These are phyloP conservation scores for Erigeron philadelphicus DNA, from an alignment of 140 eudicot genomes.

Conservation along the genomic window DNA sequence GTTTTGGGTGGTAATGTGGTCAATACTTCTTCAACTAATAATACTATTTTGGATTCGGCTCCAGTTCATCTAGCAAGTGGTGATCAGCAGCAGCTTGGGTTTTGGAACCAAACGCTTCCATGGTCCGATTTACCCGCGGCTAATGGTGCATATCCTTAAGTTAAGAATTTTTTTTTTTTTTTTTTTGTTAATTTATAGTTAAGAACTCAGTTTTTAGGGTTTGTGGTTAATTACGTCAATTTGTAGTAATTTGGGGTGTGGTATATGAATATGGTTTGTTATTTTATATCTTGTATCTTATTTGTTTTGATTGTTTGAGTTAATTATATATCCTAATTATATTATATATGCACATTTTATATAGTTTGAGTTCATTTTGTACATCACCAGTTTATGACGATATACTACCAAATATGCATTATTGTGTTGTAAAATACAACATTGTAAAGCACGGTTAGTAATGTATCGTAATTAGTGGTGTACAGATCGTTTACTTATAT, in stretches of 20 bases:
- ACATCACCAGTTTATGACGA: no score
- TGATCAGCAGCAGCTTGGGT: slow-evolving; percentile 33
- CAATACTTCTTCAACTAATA: slow-evolving; percentile 23
- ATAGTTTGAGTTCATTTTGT: no score
- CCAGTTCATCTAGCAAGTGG: slow-evolving; percentile 48
- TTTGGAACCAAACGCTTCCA: slow-evolving; percentile 53
- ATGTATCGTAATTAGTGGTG: no score
- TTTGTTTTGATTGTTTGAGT: slow-evolving; percentile 33
- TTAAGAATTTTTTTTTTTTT: slow-evolving; percentile 5
- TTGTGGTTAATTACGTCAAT: slow-evolving; percentile 18
- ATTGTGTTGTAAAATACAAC: no score
- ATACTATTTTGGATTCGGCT: slow-evolving; percentile 57
- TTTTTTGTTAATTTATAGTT: slow-evolving; percentile 31
- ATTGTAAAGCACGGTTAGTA: no score
- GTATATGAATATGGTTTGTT: slow-evolving; percentile 53
- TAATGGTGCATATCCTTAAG: slow-evolving; percentile 60
- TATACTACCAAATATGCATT: no score
- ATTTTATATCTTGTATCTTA: slow-evolving; percentile 30
- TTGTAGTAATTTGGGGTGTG: slow-evolving; percentile 46
- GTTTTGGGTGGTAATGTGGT: background rate
- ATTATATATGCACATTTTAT: background rate
- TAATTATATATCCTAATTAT: slow-evolving; percentile 1
- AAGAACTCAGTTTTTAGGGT: slow-evolving; percentile 34
- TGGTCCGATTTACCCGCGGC: slow-evolving; percentile 61
- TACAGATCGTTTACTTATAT: no score